phyloP scores from a whole-genome alignment of 805 yeast species.

The Pichia thaimueangensis region DNA sequence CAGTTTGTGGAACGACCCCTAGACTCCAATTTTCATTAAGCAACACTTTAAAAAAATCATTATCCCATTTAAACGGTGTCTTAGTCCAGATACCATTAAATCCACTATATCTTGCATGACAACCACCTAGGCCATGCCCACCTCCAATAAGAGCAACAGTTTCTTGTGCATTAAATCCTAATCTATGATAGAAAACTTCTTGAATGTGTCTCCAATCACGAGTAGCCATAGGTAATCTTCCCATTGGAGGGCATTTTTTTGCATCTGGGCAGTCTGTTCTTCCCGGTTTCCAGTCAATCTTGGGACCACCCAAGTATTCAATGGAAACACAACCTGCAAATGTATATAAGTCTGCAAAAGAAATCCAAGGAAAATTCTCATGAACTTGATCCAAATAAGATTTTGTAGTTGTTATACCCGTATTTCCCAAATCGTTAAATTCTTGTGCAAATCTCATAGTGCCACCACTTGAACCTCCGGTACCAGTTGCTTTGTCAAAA shows the following conservation, averaged over 20 bases:
- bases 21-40: constrained; percentile 40
- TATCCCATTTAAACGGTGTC: constrained; percentile 36
- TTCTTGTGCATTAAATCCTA: constrained; percentile 67
- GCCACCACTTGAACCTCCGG: constrained; percentile 69
- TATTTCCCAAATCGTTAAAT: constrained; percentile 52
- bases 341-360: constrained; percentile 76
- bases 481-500: constrained; percentile 46
- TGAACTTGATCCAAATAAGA: constrained; percentile 51
- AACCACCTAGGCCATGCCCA: constrained; percentile 72
- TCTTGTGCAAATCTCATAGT: constrained; percentile 54
- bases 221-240: constrained; percentile 69
- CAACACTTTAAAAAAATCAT: constrained; percentile 39
- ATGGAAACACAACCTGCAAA: constrained; percentile 73
- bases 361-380: constrained; percentile 58
- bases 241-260: constrained; percentile 53
- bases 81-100: constrained; percentile 45
- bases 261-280: constrained; percentile 52
- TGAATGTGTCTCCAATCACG: constrained; percentile 60
- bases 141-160: constrained; percentile 70
- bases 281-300: constrained; percentile 78
- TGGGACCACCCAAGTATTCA: constrained; percentile 75
- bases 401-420: constrained; percentile 56
- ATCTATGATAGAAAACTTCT: constrained; percentile 47
- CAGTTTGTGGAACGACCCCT: constrained; percentile 37
- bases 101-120: constrained; percentile 52